Percentiles rank a stretch among this genome's conserved stretches.
These are phyloP conservation scores for Hyphopichia wangnamkhiaoensis DNA, from an alignment of 1,139 yeast genomes.

Conservation along the genomic window DNA sequence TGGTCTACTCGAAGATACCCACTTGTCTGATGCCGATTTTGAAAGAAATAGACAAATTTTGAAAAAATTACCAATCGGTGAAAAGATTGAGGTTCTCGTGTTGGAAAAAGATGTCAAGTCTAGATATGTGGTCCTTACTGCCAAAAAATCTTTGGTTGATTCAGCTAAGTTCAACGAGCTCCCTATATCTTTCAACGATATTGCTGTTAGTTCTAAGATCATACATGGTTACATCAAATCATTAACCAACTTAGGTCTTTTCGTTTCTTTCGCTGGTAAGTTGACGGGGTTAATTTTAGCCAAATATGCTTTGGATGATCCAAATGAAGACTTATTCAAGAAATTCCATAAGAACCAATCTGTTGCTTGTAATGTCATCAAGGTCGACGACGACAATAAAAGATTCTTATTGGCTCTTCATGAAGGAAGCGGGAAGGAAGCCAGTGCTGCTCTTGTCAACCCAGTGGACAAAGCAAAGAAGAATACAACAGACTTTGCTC, in stretches of 20 bases:
- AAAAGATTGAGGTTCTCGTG: slow-evolving; percentile 58
- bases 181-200: slow-evolving; percentile 62
- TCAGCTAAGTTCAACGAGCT: slow-evolving; percentile 57
- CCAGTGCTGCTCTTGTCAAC: slow-evolving; percentile 31
- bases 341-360: slow-evolving; percentile 67
- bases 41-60: slow-evolving; percentile 68
- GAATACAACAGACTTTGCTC: slow-evolving; percentile 49
- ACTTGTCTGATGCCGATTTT: slow-evolving; percentile 71
- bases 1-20: slow-evolving; percentile 76
- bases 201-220: slow-evolving; percentile 47
- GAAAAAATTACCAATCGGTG: slow-evolving; percentile 63
- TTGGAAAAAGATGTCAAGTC: slow-evolving; percentile 67
- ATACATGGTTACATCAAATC: slow-evolving; percentile 78
- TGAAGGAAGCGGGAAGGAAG: slow-evolving; percentile 25
- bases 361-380: slow-evolving; percentile 61
- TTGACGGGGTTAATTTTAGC: slow-evolving; percentile 85
- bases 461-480: slow-evolving; percentile 62
- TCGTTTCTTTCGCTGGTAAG: slow-evolving; percentile 78
- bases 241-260: slow-evolving; percentile 75
- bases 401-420: slow-evolving; percentile 69
- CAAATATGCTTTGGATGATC: slow-evolving; percentile 63
- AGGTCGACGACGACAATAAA: slow-evolving; percentile 65
- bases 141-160: slow-evolving; percentile 66
- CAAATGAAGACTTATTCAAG: slow-evolving; percentile 56
- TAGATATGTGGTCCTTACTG: slow-evolving; percentile 60